A percentile compares a stretch with the other conserved stretches of the same genome.
Conservation (phyloP, 2,329 filamentous ascomycete genomes). For the Verticillium zaregamsianum region DNA sequence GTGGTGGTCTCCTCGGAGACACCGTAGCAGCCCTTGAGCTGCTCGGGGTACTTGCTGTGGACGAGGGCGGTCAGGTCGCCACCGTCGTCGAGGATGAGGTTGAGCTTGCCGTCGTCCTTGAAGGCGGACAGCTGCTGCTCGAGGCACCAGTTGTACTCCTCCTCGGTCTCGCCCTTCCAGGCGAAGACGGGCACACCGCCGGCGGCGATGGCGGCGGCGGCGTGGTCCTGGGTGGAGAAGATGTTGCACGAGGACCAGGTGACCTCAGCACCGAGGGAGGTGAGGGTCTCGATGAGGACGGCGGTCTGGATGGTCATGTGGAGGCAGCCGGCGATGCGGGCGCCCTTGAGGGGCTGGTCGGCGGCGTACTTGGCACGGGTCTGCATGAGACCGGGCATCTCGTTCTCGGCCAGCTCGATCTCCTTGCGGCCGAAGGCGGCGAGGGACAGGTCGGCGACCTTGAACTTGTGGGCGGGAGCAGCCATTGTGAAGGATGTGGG, state of each 20-base stretch:
- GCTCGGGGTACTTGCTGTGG: conserved; percentile 97
- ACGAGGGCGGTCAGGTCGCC: conserved; percentile 95
- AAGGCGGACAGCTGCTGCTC: conserved; percentile 97
- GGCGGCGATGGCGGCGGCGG: conserved; percentile 94
- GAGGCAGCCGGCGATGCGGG: conserved; percentile 94
- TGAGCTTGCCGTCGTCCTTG: conserved; percentile 94
- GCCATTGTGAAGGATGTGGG: conserved; percentile 42
- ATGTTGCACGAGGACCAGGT: conserved; percentile 99
- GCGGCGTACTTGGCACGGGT: conserved; percentile 86
- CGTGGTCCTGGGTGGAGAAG: conserved; percentile 98
- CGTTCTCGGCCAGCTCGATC: conserved; percentile 94
- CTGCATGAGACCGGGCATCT: conserved; percentile 97
- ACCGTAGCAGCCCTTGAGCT: conserved; percentile 97
- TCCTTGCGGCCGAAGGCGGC: conserved; percentile 98
- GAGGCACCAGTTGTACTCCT: conserved; percentile 99
- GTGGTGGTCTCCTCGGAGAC: conserved; percentile 99
- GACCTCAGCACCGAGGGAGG: conserved; percentile 90
- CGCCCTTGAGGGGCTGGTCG: conserved; percentile 91
- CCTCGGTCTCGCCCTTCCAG: conserved; percentile 91
- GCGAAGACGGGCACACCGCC: conserved; percentile 81
- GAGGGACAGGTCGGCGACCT: conserved; percentile 97
- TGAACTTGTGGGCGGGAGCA: conserved; percentile 89
- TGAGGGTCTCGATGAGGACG: conserved; percentile 97
- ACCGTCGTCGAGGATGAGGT: conserved; percentile 98
- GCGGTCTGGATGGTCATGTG: conserved; percentile 99